Percentiles rank a stretch among this genome's conserved stretches.
Evolutionary conservation across 768 basidiomycete species (phyloP).

Genomic region (Lentinula sp.): DNA sequence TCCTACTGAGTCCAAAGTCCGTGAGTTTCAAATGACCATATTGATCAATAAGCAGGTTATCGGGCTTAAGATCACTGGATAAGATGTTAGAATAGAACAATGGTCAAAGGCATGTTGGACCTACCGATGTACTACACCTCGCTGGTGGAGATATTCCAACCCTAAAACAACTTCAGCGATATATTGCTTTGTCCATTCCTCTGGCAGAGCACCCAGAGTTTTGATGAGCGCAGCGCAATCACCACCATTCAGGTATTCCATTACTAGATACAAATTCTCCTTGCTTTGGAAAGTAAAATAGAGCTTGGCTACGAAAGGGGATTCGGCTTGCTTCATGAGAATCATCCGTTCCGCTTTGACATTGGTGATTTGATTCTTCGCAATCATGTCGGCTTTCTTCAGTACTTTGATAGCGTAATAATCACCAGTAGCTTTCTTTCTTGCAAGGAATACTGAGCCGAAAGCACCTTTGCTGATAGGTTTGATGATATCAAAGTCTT

Average conservation of each 20-base stretch:
- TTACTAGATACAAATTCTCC: conserved; percentile 96
- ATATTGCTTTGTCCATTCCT: conserved; percentile 96
- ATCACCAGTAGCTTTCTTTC: conserved; percentile 97
- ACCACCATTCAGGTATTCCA: conserved; percentile 99
- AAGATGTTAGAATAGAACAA: background rate
- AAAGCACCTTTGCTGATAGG: conserved; percentile 99
- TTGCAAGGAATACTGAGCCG: conserved; percentile 95
- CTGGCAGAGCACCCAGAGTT: conserved; percentile 85
- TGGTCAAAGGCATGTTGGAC: conserved; percentile 17
- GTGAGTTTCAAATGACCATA: conserved; percentile 97
- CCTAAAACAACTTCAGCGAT: conserved; percentile 95
- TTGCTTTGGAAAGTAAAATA: conserved; percentile 99
- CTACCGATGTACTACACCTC: conserved; percentile 95
- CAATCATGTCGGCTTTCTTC: conserved; percentile 99
- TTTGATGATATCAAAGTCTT: conserved; percentile 99
- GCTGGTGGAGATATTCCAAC: conserved; percentile 92
- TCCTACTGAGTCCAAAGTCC: conserved; percentile 94
- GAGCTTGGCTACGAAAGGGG: conserved; percentile 94
- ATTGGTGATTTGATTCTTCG: conserved; percentile 99
- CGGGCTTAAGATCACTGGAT: conserved; percentile 90
- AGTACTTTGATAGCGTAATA: conserved; percentile 99
- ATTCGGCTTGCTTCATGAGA: conserved; percentile 98
- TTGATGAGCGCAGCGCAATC: conserved; percentile 98
- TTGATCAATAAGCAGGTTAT: conserved; percentile 95
- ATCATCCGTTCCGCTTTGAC: conserved; percentile 99